Conservation (phyloP, 192 early-diverging fungal species). For the Linnemannia schmuckeri region DNA sequence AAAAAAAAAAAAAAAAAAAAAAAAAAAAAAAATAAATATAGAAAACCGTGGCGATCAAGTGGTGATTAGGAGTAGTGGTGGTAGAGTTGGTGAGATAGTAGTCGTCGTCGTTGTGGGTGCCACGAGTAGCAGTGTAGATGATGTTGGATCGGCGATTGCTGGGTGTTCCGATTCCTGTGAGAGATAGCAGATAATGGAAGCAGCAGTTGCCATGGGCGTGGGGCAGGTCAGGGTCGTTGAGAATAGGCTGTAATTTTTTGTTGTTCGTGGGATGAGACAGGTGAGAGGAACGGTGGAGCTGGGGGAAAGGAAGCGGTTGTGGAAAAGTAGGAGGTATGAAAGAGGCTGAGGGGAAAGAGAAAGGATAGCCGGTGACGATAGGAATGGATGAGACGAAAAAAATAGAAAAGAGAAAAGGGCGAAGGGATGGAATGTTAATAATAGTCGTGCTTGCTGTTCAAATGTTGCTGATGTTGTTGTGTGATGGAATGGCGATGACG, state of each 20-base stretch:
- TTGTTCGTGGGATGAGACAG: not conserved
- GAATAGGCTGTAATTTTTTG: constrained; percentile 3
- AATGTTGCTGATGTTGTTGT: not conserved
- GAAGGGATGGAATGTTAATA: not conserved
- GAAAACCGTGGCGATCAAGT: not conserved
- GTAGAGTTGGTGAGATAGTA: no score
- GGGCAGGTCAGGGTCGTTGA: constrained; percentile 16
- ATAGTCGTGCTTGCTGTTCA: not conserved
- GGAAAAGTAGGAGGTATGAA: not conserved
- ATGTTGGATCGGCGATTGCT: not conserved
- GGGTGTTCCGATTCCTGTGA: constrained; percentile 22
- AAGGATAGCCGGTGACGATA: not conserved
- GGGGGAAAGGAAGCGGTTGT: not conserved
- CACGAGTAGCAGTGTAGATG: not conserved
- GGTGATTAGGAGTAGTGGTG: not conserved
- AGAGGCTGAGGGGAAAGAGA: not conserved
- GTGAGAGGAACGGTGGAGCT: not conserved
- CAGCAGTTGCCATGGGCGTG: constrained; percentile 18
- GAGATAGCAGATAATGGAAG: constrained; percentile 15
- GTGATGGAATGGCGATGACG: not conserved
- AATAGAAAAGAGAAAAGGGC: not conserved
- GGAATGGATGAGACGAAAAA: not conserved
- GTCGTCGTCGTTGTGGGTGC: not conserved
- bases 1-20: not conserved
- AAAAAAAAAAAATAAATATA: not conserved